A percentile compares a stretch with the other conserved stretches of the same genome.
phyloP scores from a whole-genome alignment of 306 rosid genomes.

The Vigna reflexopilosa region DNA sequence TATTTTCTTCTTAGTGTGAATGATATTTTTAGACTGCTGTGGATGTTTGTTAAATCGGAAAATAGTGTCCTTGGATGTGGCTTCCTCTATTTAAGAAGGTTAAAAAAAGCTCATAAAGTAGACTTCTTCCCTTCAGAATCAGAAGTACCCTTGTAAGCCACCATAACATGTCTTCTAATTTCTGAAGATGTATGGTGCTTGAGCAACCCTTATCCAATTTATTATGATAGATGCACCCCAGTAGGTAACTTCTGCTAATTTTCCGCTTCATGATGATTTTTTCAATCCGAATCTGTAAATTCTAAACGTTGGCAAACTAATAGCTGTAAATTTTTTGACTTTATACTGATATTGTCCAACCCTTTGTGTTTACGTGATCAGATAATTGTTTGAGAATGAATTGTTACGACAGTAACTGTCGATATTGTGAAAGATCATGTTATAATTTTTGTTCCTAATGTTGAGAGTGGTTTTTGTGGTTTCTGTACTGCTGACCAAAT shows the following conservation, averaged over 20 bases:
- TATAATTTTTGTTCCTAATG: background rate
- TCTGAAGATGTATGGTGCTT: background rate
- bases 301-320: background rate
- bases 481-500: background rate
- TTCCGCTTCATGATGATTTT: conserved; percentile 8
- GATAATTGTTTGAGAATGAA: background rate
- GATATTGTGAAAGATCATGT: background rate
- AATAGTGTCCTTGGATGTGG: background rate
- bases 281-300: conserved; percentile 30
- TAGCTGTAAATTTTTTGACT: background rate
- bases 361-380: background rate
- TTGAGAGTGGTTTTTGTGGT: background rate
- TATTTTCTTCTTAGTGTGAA: background rate
- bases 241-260: background rate
- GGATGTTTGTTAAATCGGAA: background rate
- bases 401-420: background rate
- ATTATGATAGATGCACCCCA: background rate
- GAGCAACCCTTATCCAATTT: conserved; percentile 1
- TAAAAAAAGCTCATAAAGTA: background rate
- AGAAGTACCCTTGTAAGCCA: background rate
- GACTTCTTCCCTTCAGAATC: background rate
- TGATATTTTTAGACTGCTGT: background rate
- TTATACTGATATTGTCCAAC: background rate
- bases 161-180: background rate
- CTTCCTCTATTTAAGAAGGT: background rate